phyloP scores from a whole-genome alignment of 805 yeast species.

The Metschnikowia kofuensis region DNA sequence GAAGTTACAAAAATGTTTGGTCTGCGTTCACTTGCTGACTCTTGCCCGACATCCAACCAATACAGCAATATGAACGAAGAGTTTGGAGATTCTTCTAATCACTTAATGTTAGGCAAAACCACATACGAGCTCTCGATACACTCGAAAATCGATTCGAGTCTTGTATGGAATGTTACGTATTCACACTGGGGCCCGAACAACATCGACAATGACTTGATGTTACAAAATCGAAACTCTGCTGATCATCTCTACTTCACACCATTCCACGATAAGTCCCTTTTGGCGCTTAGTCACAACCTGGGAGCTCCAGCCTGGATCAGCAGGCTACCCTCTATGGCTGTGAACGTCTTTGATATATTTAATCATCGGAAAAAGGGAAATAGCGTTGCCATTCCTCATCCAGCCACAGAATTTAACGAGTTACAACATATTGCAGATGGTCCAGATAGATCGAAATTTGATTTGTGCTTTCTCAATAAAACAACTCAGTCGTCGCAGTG shows the following conservation, averaged over 20 bases:
- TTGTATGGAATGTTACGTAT: conserved; percentile 81
- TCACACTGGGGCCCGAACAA: conserved; percentile 92
- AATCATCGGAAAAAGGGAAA: conserved; percentile 20
- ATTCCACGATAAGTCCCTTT: conserved; percentile 71
- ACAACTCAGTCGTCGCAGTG: conserved; percentile 64
- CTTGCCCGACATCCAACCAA: conserved; percentile 35
- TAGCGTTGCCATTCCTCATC: conserved; percentile 66
- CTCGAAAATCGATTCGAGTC: conserved; percentile 54
- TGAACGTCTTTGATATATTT: conserved; percentile 77
- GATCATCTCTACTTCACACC: conserved; percentile 84
- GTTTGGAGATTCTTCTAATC: conserved; percentile 22
- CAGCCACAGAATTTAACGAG: conserved; percentile 44
- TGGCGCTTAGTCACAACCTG: conserved; percentile 69
- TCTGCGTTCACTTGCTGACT: conserved; percentile 16
- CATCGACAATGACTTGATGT: conserved; percentile 57
- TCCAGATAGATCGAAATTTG: conserved; percentile 18
- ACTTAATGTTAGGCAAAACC: conserved; percentile 65
- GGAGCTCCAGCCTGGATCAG: conserved; percentile 80
- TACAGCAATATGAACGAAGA: conserved; percentile 10
- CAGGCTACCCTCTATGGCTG: conserved; percentile 66
- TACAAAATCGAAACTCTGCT: conserved; percentile 49
- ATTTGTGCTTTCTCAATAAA: conserved; percentile 62
- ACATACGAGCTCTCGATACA: conserved; percentile 75
- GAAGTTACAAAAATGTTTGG: conserved; percentile 71
- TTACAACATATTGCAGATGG: conserved; percentile 24